Evolutionary conservation across 345 rosid genomes (phyloP).

Genomic region (Salix dunnii): DNA sequence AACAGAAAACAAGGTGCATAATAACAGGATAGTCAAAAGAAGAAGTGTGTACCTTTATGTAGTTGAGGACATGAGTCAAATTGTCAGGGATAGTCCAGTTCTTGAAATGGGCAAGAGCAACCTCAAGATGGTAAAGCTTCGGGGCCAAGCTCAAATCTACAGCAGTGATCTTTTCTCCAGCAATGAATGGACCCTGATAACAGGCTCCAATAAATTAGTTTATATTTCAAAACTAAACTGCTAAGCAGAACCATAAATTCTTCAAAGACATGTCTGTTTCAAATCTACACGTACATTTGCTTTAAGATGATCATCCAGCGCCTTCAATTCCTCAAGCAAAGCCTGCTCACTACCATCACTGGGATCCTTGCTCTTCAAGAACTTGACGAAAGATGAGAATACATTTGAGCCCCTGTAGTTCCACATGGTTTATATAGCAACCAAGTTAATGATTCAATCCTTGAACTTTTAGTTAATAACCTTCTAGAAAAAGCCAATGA

Average conservation of each 20-base stretch:
- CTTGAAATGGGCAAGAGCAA: constrained; percentile 82
- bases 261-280: not conserved
- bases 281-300: constrained; percentile 37
- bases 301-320: constrained; percentile 79
- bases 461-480: not conserved
- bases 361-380: constrained; percentile 84
- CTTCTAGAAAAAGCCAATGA: not conserved
- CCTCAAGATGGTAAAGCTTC: constrained; percentile 81
- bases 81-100: constrained; percentile 71
- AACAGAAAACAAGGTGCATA: not conserved
- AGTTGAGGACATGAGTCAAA: constrained; percentile 55
- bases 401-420: constrained; percentile 63
- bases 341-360: constrained; percentile 72
- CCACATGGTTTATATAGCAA: not conserved
- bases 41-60: constrained; percentile 45
- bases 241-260: not conserved
- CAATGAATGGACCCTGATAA: constrained; percentile 68
- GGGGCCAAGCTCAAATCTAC: constrained; percentile 85
- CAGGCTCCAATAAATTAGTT: constrained; percentile 4
- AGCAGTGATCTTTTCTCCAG: constrained; percentile 71
- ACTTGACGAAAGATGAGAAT: constrained; percentile 52
- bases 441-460: not conserved
- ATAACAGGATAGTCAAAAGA: not conserved
- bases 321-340: constrained; percentile 68
- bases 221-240: not conserved